Evolutionary conservation across 2,329 filamentous ascomycete genomes (phyloP), one percentile per base, ranked within the genome.

Genomic region (Ascochyta viciae-villosae): DNA sequence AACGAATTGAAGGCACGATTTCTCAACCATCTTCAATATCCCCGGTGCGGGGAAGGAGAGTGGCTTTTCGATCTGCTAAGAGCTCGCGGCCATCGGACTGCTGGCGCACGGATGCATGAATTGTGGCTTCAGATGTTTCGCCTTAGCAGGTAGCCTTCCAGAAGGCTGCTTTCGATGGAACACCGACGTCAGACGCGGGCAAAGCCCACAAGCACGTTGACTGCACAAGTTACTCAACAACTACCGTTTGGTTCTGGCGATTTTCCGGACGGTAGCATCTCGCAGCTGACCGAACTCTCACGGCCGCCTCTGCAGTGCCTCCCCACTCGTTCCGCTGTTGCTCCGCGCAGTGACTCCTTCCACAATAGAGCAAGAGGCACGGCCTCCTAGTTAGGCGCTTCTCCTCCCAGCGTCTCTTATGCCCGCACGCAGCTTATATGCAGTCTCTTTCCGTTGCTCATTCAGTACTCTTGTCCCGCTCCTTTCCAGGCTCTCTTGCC

Each of bases 401-500:
- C 40, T 31, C 22, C 29, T 45, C 37, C 22, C 42, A 38, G 22
- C 24, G 22, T 39, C 31, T 27, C 38, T 31, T 10, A 37, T 34
- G n/a, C 26, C 39, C 24, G 12, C 37, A 33, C n/a, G 46, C 46
- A 27, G 5, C 27, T 38, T 26, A 54, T 41, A 47, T 34, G 23
- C 31, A 41, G 22, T 16, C 31, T 34, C 38, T 26, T 31, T 45
- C 51, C 39, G 23, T 33, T 16, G 54, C 49, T 45, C 54, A 49
- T 52, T 57, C 44, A 49, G 49, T 57, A 49, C 54, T 57, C 54
- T 57, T 47, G 44, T 53, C 54, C 54, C 60, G 55, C 44, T 27
- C 16, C 3, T 33, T 40, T 35, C 13, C 26, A 52, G 54, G 43
- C 35, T 49, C 35, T 33, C 45, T 53, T 53, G 38, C 54, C 49